Conservation (phyloP, 495 filamentous ascomycete species). For the Penicillium ucsense region DNA sequence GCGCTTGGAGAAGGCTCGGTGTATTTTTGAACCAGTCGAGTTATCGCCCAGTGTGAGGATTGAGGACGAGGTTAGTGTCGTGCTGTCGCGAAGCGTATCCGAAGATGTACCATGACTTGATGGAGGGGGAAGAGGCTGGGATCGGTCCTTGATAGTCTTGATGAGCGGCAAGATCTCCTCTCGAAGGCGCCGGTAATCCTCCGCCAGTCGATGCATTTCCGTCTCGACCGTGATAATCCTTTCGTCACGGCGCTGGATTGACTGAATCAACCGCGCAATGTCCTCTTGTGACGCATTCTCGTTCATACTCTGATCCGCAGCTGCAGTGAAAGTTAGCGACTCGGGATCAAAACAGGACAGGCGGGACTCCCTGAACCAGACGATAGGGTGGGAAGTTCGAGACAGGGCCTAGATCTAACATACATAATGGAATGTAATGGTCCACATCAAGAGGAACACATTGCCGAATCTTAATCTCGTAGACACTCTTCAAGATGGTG, state of each 20-base stretch:
- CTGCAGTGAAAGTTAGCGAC: slow-evolving; percentile 28
- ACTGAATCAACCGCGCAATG: slow-evolving; percentile 76
- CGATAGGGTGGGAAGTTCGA: slow-evolving; percentile 2
- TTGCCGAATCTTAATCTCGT: slow-evolving; percentile 88
- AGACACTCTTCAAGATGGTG: slow-evolving; percentile 89
- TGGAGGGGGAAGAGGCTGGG: slow-evolving; percentile 68
- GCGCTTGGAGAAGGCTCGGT: slow-evolving; percentile 68
- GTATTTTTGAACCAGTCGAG: slow-evolving; percentile 14
- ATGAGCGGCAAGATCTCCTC: slow-evolving; percentile 87
- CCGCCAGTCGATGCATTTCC: slow-evolving; percentile 69
- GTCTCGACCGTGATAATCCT: slow-evolving; percentile 69
- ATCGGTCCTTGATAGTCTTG: slow-evolving; percentile 79
- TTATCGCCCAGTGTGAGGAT: slow-evolving; percentile 26
- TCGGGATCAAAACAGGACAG: no score
- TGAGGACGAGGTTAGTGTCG: slow-evolving; percentile 34
- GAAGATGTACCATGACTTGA: slow-evolving; percentile 21
- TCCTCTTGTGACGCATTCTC: slow-evolving; percentile 85
- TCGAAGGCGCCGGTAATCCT: slow-evolving; percentile 74
- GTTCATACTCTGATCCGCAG: slow-evolving; percentile 81
- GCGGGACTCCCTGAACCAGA: neutral
- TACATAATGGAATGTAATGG: slow-evolving; percentile 91
- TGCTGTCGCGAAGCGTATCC: slow-evolving; percentile 25
- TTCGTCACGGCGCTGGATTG: slow-evolving; percentile 79
- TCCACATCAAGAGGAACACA: slow-evolving; percentile 84
- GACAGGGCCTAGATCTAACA: slow-evolving; percentile 19